A percentile compares a stretch with the other conserved stretches of the same genome.
Conservation (phyloP, 2,329 filamentous ascomycete genomes). For the Hortaea werneckii region DNA sequence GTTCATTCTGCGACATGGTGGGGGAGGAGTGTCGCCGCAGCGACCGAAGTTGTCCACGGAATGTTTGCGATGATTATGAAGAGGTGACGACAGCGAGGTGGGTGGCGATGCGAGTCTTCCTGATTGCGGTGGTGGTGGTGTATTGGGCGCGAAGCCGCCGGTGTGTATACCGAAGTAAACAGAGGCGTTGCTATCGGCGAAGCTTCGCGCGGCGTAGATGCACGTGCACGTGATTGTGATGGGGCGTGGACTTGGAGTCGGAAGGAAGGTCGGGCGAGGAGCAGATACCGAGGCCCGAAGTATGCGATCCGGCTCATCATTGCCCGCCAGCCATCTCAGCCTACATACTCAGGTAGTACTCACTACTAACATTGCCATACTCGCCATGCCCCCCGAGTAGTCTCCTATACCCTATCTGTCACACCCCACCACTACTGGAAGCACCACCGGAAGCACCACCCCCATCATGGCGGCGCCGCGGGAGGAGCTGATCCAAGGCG, state of each 20-base stretch:
- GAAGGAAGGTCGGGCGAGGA: neutral
- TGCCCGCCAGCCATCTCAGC: neutral
- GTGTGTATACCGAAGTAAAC: neutral
- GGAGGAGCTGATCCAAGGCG: constrained; percentile 83
- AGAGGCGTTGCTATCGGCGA: neutral
- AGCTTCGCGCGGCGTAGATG: neutral
- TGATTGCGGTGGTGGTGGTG: no score
- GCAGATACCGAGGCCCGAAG: constrained; percentile 1
- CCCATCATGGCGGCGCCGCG: constrained; percentile 58
- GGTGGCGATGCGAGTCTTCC: no score
- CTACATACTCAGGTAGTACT: no score
- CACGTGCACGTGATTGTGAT: neutral
- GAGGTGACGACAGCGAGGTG: neutral
- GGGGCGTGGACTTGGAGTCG: neutral
- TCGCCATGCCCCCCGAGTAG: no score
- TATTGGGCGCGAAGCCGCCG: no score
- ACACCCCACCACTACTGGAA: no score
- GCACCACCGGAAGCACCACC: neutral
- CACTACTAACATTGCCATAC: no score
- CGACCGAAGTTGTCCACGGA: no score
- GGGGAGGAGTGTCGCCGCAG: neutral
- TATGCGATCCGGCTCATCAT: no score
- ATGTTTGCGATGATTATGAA: no score
- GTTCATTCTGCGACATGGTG: constrained; percentile 65
- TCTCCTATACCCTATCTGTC: no score